Base-by-base conservation (phyloP, 2,329 filamentous ascomycete species). In the Trichoderma sp. region DNA sequence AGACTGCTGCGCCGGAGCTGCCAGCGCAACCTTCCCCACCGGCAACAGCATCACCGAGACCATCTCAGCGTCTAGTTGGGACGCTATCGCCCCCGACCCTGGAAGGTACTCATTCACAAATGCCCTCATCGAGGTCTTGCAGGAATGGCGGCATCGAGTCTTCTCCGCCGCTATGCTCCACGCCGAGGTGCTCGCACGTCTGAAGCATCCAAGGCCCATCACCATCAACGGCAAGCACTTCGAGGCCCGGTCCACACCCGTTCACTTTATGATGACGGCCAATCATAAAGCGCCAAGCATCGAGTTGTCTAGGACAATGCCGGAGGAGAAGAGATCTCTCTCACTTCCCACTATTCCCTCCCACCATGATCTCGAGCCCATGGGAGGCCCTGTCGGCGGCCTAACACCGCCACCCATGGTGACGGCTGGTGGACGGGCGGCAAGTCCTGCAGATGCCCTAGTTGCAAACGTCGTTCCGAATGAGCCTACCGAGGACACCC, bases 241-340 rank as follows among this genome's bases (percentile, higher is more conserved):
- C 64, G 89, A 91, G 79, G 88, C 88, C 45, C 86, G 89, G 53
- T 89, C 89, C 2, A 91, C 89, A 0, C 89, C 89, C 0, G 88
- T 91, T 5, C 89, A 91, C 78, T 91, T 91, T 78, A 91, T 91
- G 88, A 91, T 91, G 89, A 91, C 89, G 2, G 85, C 88, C 21
- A 90, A 91, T 75, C 89, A 91, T 79, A 89, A 85, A 75, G 88
- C 88, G 1, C 88, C 88, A 0, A 91, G 89, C 74, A 91, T 91
- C 60, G 89, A 91, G 79, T 81, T 91, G 45, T 86, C 86, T 6
- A 84, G 86, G 29, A 81, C 80, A 56, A 75, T 78, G 2, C 77
- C 78, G n/a, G 75, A 75, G 41, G 81, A 83, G 27, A 76, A 79
- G 38, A 45, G 75, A 33, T 68, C 75, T 38, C 69, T 68, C 11